Evolutionary conservation across 495 filamentous ascomycete genomes (phyloP).

Genomic region (Penicillium paradoxum): DNA sequence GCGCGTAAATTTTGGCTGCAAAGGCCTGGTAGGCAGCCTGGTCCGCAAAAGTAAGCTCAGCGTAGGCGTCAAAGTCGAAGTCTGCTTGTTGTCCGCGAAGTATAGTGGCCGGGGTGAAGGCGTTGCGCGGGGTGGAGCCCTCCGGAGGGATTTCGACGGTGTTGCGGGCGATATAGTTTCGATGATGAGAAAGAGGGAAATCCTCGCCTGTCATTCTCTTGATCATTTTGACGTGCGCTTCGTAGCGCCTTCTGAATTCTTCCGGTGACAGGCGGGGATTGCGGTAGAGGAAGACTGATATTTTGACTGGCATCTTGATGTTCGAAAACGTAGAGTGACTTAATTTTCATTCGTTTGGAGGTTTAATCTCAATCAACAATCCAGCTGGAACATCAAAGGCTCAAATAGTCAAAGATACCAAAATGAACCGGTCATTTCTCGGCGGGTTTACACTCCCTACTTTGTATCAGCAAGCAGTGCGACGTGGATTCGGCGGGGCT

Average conservation of each 20-base stretch:
- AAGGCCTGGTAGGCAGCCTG: conserved; percentile 27
- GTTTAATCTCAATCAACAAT: no score
- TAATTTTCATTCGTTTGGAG: background rate
- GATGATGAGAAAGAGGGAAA: conserved; percentile 22
- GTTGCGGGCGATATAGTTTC: conserved; percentile 20
- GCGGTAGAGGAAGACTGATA: conserved; percentile 20
- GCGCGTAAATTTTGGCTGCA: conserved; percentile 17
- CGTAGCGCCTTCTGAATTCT: conserved; percentile 22
- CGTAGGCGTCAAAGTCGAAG: conserved; percentile 37
- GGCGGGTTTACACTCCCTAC: background rate
- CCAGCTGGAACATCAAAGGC: background rate
- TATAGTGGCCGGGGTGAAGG: conserved; percentile 26
- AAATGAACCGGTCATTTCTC: background rate
- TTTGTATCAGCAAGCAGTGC: background rate
- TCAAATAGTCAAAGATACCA: background rate
- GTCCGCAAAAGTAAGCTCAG: conserved; percentile 32
- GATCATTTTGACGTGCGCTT: conserved; percentile 16
- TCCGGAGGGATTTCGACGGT: conserved; percentile 10
- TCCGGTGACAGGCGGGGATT: conserved; percentile 18
- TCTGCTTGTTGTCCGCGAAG: conserved; percentile 32
- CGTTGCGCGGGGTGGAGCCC: conserved; percentile 13
- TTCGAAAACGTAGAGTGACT: no score
- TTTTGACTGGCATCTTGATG: conserved; percentile 15
- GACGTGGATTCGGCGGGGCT: background rate
- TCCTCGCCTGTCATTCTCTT: conserved; percentile 12